These are phyloP conservation scores for Bjerkandera adusta DNA, from an alignment of 1,284 basidiomycete species.

Conservation along the genomic window DNA sequence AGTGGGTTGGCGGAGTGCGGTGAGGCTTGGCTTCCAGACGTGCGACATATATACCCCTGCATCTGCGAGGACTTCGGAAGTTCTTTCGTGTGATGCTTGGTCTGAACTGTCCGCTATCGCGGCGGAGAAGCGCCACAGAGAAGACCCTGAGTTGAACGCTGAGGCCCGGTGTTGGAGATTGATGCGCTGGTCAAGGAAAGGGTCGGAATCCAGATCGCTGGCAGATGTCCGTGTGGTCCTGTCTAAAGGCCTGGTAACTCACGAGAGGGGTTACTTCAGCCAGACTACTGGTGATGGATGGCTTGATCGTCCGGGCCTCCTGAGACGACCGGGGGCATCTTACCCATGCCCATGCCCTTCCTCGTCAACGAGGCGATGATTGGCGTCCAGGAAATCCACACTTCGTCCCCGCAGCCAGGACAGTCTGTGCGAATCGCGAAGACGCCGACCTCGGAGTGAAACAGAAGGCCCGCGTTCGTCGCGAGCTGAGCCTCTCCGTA, in stretches of 20 bases:
- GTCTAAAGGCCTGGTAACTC: not conserved
- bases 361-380: too few relatives aligned
- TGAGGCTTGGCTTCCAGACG: too few relatives aligned
- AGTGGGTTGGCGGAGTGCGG: not conserved
- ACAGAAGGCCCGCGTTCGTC: too few relatives aligned
- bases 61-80: slow-evolving; percentile 7
- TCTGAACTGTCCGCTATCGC: not conserved
- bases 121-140: not conserved
- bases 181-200: not conserved
- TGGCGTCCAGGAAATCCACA: too few relatives aligned
- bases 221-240: slow-evolving; percentile 1
- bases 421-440: too few relatives aligned
- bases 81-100: slow-evolving; percentile 7
- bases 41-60: not conserved
- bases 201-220: not conserved
- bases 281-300: not conserved
- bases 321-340: too few relatives aligned
- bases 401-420: too few relatives aligned
- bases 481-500: too few relatives aligned
- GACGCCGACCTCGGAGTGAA: too few relatives aligned
- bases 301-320: too few relatives aligned
- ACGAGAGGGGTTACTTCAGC: not conserved
- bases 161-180: slow-evolving; percentile 6
- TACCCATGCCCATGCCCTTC: too few relatives aligned
- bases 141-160: slow-evolving; percentile 4